Conservation (phyloP, 2,329 filamentous ascomycete genomes). For the Trichoderma koningiopsis region DNA sequence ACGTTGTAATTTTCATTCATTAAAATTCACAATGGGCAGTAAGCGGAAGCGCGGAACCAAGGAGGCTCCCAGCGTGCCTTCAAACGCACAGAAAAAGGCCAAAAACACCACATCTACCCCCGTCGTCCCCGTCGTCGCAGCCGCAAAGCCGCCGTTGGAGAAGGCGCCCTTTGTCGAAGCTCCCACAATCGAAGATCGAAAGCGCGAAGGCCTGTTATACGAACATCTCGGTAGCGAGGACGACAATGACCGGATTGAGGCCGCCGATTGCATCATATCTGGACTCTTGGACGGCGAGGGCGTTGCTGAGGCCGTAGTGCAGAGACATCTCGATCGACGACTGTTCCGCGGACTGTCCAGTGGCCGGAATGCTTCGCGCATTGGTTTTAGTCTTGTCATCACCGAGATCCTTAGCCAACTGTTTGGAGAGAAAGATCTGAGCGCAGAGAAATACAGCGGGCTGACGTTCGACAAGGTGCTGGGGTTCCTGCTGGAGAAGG, state of each 20-base stretch:
- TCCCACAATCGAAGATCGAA: conserved; percentile 55
- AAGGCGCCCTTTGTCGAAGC: conserved; percentile 54
- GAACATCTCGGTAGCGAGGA: conserved; percentile 64
- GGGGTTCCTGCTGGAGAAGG: conserved; percentile 57
- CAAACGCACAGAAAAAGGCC: conserved; percentile 37
- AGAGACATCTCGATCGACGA: conserved; percentile 63
- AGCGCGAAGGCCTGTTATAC: conserved; percentile 61
- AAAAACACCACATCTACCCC: conserved; percentile 36
- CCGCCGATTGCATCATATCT: conserved; percentile 60
- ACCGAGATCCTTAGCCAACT: conserved; percentile 77
- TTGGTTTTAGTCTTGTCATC: conserved; percentile 87
- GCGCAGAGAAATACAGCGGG: conserved; percentile 51
- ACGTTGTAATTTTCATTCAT: conserved; percentile 16
- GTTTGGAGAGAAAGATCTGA: conserved; percentile 55
- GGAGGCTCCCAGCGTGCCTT: conserved; percentile 33
- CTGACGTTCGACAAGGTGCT: conserved; percentile 60
- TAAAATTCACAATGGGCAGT: conserved; percentile 36
- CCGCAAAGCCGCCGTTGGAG: conserved; percentile 37
- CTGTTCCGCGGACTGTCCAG: conserved; percentile 89
- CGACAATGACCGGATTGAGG: conserved; percentile 55
- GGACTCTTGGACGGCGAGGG: conserved; percentile 54
- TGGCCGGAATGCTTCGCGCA: conserved; percentile 80
- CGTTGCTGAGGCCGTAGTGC: conserved; percentile 55
- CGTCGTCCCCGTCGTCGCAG: conserved; percentile 28
- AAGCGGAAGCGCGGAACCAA: conserved; percentile 43